A percentile compares a stretch with the other conserved stretches of the same genome.
Evolutionary conservation across 2,329 filamentous ascomycete species (phyloP).

Genomic region (Nemania serpens): DNA sequence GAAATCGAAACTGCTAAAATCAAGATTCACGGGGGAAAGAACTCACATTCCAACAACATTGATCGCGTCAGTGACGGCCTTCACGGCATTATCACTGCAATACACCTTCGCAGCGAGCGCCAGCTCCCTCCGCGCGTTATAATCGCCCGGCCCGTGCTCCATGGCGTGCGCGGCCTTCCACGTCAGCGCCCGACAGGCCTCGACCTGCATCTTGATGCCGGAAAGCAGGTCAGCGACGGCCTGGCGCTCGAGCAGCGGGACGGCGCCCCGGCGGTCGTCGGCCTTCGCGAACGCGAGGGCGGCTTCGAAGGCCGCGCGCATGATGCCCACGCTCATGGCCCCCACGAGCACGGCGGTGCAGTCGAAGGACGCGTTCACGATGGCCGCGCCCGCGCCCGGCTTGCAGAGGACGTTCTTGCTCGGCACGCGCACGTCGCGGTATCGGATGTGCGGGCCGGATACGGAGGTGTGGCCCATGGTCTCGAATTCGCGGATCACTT

Average conservation of each 20-base stretch:
- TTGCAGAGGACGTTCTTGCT: conserved; percentile 50
- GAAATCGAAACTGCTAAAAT: background rate
- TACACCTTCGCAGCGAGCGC: conserved; percentile 57
- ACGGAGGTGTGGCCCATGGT: conserved; percentile 53
- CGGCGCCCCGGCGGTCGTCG: conserved; percentile 51
- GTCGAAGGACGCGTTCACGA: conserved; percentile 52
- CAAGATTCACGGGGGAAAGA: background rate
- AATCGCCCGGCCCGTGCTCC: conserved; percentile 48
- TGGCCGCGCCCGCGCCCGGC: conserved; percentile 48
- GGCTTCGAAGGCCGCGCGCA: conserved; percentile 57
- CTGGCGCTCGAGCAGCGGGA: conserved; percentile 53
- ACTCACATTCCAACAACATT: conserved; percentile 55
- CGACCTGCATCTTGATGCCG: conserved; percentile 56
- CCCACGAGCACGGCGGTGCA: conserved; percentile 54
- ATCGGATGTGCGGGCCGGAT: conserved; percentile 55
- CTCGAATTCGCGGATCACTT: conserved; percentile 51
- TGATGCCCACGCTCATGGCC: conserved; percentile 58
- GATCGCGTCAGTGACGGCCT: conserved; percentile 54
- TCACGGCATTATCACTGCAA: conserved; percentile 54
- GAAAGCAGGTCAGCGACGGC: conserved; percentile 57
- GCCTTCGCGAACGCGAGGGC: conserved; percentile 55
- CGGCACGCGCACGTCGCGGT: conserved; percentile 54
- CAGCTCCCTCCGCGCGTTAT: conserved; percentile 48
- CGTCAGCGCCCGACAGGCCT: conserved; percentile 54
- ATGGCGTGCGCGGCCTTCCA: conserved; percentile 56